phyloP scores from a whole-genome alignment of 106 monocot genomes.

The Dendrobium chrysotoxum region DNA sequence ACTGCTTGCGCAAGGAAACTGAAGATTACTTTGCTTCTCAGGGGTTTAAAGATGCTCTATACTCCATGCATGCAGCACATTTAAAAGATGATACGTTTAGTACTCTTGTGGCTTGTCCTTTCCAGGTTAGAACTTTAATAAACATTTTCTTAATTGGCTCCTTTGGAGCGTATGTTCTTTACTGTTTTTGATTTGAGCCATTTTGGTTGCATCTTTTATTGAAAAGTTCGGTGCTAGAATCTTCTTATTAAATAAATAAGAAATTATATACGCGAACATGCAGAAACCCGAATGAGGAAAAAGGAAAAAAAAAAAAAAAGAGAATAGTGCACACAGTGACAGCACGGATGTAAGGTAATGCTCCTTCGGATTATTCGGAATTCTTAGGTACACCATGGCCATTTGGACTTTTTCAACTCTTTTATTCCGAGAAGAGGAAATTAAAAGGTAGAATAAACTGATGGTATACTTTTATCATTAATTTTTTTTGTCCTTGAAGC shows the following conservation, averaged over 20 bases:
- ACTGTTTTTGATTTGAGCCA: not conserved
- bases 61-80: constrained; percentile 49
- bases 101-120: constrained; percentile 60
- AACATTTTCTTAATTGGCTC: not conserved
- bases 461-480: not conserved
- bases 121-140: constrained; percentile 38
- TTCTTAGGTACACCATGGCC: not conserved
- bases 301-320: not conserved
- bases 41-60: constrained; percentile 57
- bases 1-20: constrained; percentile 37
- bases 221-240: not conserved
- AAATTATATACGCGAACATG: not conserved
- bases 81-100: constrained; percentile 68
- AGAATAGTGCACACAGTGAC: not conserved
- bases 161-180: not conserved
- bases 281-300: not conserved
- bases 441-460: not conserved
- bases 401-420: not conserved
- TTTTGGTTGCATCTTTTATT: not conserved
- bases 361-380: not conserved
- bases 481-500: too few species aligned
- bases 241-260: not conserved
- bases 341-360: not conserved
- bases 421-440: not conserved
- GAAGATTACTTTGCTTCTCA: constrained; percentile 53